Evolutionary conservation across 495 filamentous ascomycete species (phyloP).

Genomic region (Penicillium psychrofluorescens): DNA sequence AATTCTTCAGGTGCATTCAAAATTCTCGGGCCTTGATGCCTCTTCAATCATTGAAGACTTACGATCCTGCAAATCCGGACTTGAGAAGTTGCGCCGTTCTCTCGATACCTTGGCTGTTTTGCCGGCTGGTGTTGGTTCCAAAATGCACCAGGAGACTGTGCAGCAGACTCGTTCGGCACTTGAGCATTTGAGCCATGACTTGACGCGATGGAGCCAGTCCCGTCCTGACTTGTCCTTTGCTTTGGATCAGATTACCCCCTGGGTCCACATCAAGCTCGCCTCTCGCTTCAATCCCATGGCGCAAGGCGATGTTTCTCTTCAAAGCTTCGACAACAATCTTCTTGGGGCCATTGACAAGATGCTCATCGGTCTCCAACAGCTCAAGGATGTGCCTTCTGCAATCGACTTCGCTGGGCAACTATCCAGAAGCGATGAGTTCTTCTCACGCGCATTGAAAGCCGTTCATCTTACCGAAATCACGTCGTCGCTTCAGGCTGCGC

Average conservation of each 20-base stretch:
- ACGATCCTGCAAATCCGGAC: constrained; percentile 39
- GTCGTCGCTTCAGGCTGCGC: constrained; percentile 37
- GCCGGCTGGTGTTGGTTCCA: constrained; percentile 46
- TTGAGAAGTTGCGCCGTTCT: constrained; percentile 29
- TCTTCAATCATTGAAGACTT: constrained; percentile 33
- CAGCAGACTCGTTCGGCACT: constrained; percentile 38
- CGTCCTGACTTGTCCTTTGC: constrained; percentile 57
- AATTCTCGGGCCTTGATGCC: constrained; percentile 46
- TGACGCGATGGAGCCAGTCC: constrained; percentile 33
- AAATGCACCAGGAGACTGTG: constrained; percentile 31
- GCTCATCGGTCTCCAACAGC: constrained; percentile 65
- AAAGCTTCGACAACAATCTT: constrained; percentile 48
- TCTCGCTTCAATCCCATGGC: constrained; percentile 3
- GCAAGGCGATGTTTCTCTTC: constrained; percentile 15
- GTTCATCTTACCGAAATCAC: constrained; percentile 52
- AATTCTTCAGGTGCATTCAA: constrained; percentile 52
- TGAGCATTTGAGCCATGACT: constrained; percentile 30
- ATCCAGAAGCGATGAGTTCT: constrained; percentile 48
- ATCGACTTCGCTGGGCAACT: constrained; percentile 58
- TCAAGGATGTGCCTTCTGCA: constrained; percentile 52
- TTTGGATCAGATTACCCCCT: constrained; percentile 51
- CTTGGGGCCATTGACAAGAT: constrained; percentile 56
- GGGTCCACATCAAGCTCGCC: constrained; percentile 21
- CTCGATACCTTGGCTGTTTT: constrained; percentile 45
- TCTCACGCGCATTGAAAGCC: constrained; percentile 48